Percentiles rank a stretch among this genome's conserved stretches.
phyloP scores from a whole-genome alignment of 805 yeast species.

The Ogataea naganishii region DNA sequence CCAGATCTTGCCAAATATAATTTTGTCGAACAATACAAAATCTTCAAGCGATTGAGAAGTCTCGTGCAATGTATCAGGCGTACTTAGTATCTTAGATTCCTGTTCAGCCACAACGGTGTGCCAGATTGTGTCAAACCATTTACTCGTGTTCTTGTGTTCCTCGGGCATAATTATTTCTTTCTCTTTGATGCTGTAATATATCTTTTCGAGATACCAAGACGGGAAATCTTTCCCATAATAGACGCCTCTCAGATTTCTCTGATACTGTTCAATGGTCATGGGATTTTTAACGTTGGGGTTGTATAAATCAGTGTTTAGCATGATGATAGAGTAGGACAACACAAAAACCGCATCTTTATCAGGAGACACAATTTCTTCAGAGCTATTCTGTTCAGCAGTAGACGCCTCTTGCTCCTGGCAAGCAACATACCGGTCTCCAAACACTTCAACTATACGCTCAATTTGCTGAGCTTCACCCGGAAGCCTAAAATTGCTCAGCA shows the following conservation, averaged over 20 bases:
- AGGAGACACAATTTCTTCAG: constrained; percentile 49
- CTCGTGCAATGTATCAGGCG: constrained; percentile 4
- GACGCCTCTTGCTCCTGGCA: constrained; percentile 34
- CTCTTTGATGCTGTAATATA: constrained; percentile 71
- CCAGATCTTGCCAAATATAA: constrained; percentile 58
- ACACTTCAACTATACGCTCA: constrained; percentile 82
- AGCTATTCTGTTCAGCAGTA: constrained; percentile 17
- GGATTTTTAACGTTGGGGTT: constrained; percentile 88
- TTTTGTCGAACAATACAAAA: constrained; percentile 55
- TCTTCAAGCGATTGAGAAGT: constrained; percentile 10
- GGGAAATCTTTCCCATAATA: constrained; percentile 73
- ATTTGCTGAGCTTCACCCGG: constrained; percentile 98
- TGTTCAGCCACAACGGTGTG: constrained; percentile 54
- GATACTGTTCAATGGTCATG: constrained; percentile 82
- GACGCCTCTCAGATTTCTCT: constrained; percentile 71
- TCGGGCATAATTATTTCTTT: constrained; percentile 96
- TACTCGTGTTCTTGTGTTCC: constrained; percentile 88
- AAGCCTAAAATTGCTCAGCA: constrained; percentile 76
- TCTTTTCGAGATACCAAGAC: constrained; percentile 72
- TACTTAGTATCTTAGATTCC: constrained; percentile 17
- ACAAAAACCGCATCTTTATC: constrained; percentile 84
- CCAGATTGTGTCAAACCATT: constrained; percentile 88
- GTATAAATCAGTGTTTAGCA: constrained; percentile 91
- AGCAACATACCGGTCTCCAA: constrained; percentile 70
- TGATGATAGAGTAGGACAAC: constrained; percentile 81